phyloP scores from a whole-genome alignment of 2,329 filamentous ascomycete genomes.

The Malbranchea zuffiana region DNA sequence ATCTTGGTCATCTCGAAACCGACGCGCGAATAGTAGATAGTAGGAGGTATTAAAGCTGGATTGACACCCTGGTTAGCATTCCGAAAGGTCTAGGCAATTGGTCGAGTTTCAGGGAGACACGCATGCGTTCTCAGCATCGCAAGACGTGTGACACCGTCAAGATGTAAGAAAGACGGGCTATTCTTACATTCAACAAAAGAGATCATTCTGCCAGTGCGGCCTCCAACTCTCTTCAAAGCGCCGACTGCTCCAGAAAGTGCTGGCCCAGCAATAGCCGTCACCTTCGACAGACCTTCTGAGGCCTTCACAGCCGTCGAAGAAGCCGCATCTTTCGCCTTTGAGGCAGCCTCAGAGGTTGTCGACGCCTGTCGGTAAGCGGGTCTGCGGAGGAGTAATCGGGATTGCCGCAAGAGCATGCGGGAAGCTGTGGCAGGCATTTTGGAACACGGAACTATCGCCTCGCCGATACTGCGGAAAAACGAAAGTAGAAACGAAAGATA shows the following conservation, averaged over 20 bases:
- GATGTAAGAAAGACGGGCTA: not conserved
- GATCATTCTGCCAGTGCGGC: slow-evolving; percentile 68
- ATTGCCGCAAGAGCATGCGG: slow-evolving; percentile 38
- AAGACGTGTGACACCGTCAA: not conserved
- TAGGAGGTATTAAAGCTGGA: slow-evolving; percentile 49
- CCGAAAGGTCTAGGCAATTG: no score
- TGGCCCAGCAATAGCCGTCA: slow-evolving; percentile 67
- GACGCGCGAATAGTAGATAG: slow-evolving; percentile 87
- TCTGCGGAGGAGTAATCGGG: slow-evolving; percentile 37
- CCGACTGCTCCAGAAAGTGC: slow-evolving; percentile 62
- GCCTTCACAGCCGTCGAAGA: slow-evolving; percentile 49
- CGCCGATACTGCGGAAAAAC: slow-evolving; percentile 4
- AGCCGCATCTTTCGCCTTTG: slow-evolving; percentile 36
- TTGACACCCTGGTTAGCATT: no score
- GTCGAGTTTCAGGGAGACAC: no score
- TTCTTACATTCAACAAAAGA: slow-evolving; percentile 77
- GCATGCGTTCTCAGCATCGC: not conserved
- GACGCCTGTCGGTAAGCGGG: slow-evolving; percentile 39
- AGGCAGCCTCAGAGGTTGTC: slow-evolving; percentile 35
- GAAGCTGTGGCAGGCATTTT: slow-evolving; percentile 36
- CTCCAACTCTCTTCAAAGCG: slow-evolving; percentile 66
- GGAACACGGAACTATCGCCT: slow-evolving; percentile 16
- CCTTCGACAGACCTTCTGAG: slow-evolving; percentile 69
- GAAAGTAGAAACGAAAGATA: slow-evolving; percentile 19
- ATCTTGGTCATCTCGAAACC: slow-evolving; percentile 78